Evolutionary conservation across 2,329 filamentous ascomycete species (phyloP), one percentile per base, ranked within the genome.

Genomic region (Claviceps sp.): DNA sequence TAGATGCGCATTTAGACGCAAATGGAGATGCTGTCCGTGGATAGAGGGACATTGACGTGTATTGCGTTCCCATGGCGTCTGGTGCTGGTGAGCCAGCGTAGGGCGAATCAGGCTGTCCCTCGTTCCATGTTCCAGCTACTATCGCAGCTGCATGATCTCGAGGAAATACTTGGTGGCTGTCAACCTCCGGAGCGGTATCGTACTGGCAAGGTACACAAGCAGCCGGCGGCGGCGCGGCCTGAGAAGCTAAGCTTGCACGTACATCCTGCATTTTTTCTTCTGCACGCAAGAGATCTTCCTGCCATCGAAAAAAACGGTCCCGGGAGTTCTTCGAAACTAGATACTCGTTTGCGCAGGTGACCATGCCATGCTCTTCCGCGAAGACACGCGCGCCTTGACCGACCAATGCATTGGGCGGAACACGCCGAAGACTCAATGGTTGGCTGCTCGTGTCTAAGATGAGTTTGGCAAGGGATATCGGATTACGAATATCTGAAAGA

Each of bases 361-460:
- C 71, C 63, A 97, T 80, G 8, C 86, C 83, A 58, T 89, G 79
- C 53, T 91, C 82, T 54, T 79, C 79, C 0, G 91, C 93, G 67
- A 94, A 98, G n/a, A 85, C 79, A 44, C 79, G 84, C 16, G 93
- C 93, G 11, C 93, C 93, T 58, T 86, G 76, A 37, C 88, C 88
- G 11, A 95, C 86, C 1, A 98, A 77, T 23, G 96, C 80, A 60
- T 96, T 97, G 9, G 93, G 93, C 8, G 94, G 90, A 4, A 98
- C 89, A 52, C 93, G 83, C 51, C 86, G 82, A 49, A 97, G 77
- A 7, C 88, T 87, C n/a, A 97, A 70, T 1, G 86, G 81, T 53
- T 82, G 77, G 48, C 79, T 85, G 52, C 88, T 87, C 53, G 79
- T 77, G 52, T 95, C 85, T 22, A 95, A 80, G 26, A 98, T 81